Conservation (phyloP, 768 basidiomycete genomes). For the Rhizopogon vulgaris region DNA sequence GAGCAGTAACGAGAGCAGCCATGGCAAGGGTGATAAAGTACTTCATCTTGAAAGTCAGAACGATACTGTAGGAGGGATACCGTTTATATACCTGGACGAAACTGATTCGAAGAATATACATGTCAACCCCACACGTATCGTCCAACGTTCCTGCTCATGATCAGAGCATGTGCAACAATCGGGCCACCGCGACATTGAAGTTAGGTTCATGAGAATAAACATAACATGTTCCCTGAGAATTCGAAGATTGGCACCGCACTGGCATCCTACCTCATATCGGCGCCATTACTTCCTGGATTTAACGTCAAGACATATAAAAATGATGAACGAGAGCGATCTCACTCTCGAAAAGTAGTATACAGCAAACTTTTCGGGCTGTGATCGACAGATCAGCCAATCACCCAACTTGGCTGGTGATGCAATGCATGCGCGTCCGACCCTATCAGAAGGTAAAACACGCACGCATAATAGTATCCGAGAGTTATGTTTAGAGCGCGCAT, state of each 20-base stretch:
- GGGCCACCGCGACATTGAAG: background rate
- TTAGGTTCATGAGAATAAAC: background rate
- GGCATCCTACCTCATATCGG: background rate
- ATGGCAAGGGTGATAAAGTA: conserved; percentile 11
- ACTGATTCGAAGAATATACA: background rate
- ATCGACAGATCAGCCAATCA: background rate
- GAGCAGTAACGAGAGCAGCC: conserved; percentile 17
- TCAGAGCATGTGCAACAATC: conserved; percentile 9
- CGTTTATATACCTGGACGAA: conserved; percentile 8
- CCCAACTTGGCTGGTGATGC: background rate
- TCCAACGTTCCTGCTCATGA: conserved; percentile 2
- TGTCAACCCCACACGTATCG: background rate
- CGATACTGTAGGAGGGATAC: background rate
- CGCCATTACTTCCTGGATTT: background rate
- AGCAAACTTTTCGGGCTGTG: background rate
- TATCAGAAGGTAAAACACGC: background rate
- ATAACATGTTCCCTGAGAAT: background rate
- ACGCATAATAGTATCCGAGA: background rate
- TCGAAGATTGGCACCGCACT: background rate
- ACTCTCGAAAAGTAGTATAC: background rate
- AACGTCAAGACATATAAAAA: background rate
- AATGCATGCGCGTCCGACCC: background rate
- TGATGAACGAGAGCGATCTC: background rate
- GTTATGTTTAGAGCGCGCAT: background rate
- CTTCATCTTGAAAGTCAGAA: conserved; percentile 12